Evolutionary conservation across 2,329 filamentous ascomycete genomes (phyloP), one percentile per base, ranked within the genome.

Genomic region (Exophiala sideris): DNA sequence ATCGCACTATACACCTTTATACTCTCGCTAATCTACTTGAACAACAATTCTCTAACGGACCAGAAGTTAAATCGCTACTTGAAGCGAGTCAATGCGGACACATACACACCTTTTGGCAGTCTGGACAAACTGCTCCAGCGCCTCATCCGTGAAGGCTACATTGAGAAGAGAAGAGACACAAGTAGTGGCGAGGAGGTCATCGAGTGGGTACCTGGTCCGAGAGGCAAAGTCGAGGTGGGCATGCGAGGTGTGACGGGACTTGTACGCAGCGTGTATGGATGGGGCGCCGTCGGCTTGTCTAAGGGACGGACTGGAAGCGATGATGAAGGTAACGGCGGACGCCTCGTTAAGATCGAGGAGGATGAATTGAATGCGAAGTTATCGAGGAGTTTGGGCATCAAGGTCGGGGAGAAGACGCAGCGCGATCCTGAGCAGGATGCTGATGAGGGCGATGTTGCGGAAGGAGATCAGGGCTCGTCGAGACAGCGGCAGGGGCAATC

Each of bases 181-280:
- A 71, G 72, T 63, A 84, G 83, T 1, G 89, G 88, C 21, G 89
- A 95, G 35, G 85, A 92, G 59, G 78, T 82, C 2, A 78, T 90
- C 6, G 91, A 89, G 45, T 99, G 89, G 80, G 82, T 88, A 52
- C 82, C 96, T 11, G 94, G 94, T 0, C 87, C 90, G 5, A 81
- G 94, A 18, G 92, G 88, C 5, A 94, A 88, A 71, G 79, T 91
- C 6, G 94, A 97, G 70, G 82, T 97, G 34, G 89, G 88, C 0
- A 77, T 85, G n/a, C 79, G 84, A 46, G 89, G 88, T 0, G 87
- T 94, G 10, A 82, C 84, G 14, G 84, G 83, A 0, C 71, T 96
- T 59, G 83, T 91, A 3, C 73, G 74, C 57, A 71, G 71, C 47
- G 79, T 86, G 1, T 83, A 79, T 66, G 82, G 66, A 70, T 63